Evolutionary conservation across 768 basidiomycete genomes (phyloP), one percentile per base, ranked within the genome.

Genomic region (Lyophyllum semitale): DNA sequence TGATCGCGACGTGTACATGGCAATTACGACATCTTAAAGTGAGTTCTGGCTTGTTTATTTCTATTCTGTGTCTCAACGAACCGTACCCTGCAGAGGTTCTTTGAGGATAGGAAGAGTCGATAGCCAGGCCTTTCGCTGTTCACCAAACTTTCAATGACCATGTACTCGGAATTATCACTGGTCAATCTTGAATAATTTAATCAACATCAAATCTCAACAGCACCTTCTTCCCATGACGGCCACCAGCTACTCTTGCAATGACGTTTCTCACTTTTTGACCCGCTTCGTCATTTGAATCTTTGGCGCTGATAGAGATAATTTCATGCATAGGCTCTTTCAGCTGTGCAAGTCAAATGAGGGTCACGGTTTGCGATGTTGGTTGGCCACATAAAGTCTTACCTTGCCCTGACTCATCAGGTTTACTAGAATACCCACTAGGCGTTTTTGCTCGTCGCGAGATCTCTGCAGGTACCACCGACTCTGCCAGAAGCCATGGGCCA

Each of bases 21-120:
- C 97, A 98, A 71, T 76, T 97, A 67, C 79, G 91, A 66, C 92
- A 98, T 80, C 77, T 99, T 55, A 91, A 86, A 77, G 92, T 93
- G 63, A 66, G 84, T 72, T 48, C n/a, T 15, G 7, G 32, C 46
- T 59, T 38, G 43, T 51, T 49, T 40, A 26, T 20, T 12, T 30
- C 17, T 40, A 2, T 30, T 3, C 43, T 7, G 25, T 29, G 42
- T 22, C 30, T 51, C 48, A 46, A 35, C 53, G 23, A 40, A 25
- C 50, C 32, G 20, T 48, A 51, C 44, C 50, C 38, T 48, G 3
- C 59, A 93, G 91, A 81, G 81, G 58, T 93, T 93, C 78, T 93
- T 93, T 67, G 90, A 93, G 71, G 91, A 93, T 67, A 81, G 91
- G 64, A 92, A 91, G 65, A 82, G 85, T 78, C 81, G 85, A 67